phyloP scores from a whole-genome alignment of 1,139 yeast species.

The Geotrichum carabidarum region DNA sequence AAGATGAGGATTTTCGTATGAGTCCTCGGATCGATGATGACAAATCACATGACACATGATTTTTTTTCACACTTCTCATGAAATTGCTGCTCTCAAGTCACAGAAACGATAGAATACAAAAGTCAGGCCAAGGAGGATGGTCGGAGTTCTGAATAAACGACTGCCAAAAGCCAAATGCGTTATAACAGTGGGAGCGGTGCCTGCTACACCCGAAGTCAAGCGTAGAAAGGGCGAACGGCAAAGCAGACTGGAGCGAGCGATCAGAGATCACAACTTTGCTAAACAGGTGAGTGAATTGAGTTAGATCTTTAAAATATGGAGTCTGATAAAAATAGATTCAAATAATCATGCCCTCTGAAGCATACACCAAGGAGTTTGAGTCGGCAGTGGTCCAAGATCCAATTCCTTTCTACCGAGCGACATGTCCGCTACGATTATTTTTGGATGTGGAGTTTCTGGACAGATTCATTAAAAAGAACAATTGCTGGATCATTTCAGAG shows the following conservation, averaged over 20 bases:
- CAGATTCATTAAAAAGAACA: constrained; percentile 17
- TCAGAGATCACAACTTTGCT: constrained; percentile 22
- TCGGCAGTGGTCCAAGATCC: not conserved
- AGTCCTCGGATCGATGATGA: not conserved
- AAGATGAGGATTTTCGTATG: not conserved
- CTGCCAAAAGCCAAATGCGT: constrained; percentile 23
- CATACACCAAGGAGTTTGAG: not conserved
- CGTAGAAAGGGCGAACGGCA: not conserved
- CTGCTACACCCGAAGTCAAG: not conserved
- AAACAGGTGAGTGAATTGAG: constrained; percentile 14
- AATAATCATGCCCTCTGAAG: constrained; percentile 7
- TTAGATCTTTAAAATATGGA: not conserved
- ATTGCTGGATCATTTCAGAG: constrained; percentile 23
- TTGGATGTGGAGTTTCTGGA: constrained; percentile 14
- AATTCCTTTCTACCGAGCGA: constrained; percentile 8
- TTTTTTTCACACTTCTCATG: not conserved
- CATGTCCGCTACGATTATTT: constrained; percentile 13
- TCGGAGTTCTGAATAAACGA: constrained; percentile 1
- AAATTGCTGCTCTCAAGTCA: not conserved
- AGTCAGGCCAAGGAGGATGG: not conserved
- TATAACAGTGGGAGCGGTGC: not conserved
- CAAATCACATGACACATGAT: not conserved
- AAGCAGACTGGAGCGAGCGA: constrained; percentile 1
- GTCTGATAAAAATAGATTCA: not conserved
- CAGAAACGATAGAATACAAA: not conserved